These are phyloP conservation scores for Coemansia asiatica DNA, from an alignment of 192 early-diverging fungal species.

Conservation along the genomic window DNA sequence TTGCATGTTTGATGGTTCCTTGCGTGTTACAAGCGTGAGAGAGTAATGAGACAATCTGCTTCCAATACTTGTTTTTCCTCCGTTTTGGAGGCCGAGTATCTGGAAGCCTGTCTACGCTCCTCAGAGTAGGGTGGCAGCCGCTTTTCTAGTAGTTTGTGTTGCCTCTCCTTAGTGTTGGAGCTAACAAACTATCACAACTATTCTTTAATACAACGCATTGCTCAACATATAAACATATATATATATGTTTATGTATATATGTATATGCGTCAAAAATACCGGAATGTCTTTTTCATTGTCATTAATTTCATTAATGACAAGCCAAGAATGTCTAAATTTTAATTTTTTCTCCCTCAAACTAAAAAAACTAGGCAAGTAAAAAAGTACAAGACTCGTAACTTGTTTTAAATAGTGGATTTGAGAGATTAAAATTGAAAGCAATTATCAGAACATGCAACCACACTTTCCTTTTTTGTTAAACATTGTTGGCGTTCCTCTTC, in stretches of 20 bases:
- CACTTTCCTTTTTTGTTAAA: not conserved
- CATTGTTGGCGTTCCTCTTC: not conserved
- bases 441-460: not conserved
- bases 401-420: too few relatives aligned
- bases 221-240: not conserved
- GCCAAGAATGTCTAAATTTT: too few relatives aligned
- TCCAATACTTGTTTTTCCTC: conserved; percentile 26
- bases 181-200: conserved; percentile 25
- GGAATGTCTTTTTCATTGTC: too few relatives aligned
- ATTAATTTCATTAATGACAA: too few relatives aligned
- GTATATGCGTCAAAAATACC: too few relatives aligned
- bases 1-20: conserved; percentile 26
- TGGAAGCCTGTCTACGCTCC: conserved; percentile 45
- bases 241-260: not conserved
- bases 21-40: conserved; percentile 52
- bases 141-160: conserved; percentile 12
- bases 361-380: too few relatives aligned
- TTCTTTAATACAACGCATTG: not conserved
- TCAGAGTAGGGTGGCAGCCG: conserved; percentile 51
- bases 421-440: not conserved
- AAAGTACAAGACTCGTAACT: too few relatives aligned
- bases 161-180: conserved; percentile 56
- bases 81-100: conserved; percentile 49
- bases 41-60: conserved; percentile 34
- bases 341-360: too few relatives aligned